Evolutionary conservation across 1,284 basidiomycete genomes (phyloP).

Genomic region (Heimioporus punctisporus): DNA sequence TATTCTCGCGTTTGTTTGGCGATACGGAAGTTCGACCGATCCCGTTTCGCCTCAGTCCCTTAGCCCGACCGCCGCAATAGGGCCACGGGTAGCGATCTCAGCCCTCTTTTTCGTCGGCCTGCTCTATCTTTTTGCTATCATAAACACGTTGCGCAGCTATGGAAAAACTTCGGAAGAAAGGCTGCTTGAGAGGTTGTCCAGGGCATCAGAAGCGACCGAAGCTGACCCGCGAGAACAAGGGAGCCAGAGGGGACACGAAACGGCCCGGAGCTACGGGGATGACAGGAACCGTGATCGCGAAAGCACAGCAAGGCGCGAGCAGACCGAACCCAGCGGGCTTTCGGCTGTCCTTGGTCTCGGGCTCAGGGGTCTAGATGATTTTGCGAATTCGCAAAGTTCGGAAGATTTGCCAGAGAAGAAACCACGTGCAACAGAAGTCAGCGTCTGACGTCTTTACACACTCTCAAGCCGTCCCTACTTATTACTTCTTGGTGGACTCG

Average conservation of each 20-base stretch:
- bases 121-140: constrained; percentile 61
- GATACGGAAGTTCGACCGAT: constrained; percentile 56
- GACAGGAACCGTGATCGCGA: constrained; percentile 12
- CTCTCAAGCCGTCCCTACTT: background rate
- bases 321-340: constrained; percentile 17
- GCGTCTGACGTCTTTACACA: background rate
- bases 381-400: constrained; percentile 3
- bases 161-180: constrained; percentile 30
- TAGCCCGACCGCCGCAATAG: constrained; percentile 39
- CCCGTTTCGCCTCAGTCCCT: constrained; percentile 37
- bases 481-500: too few species aligned
- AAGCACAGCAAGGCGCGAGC: constrained; percentile 7
- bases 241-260: constrained; percentile 2
- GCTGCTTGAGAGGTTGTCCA: background rate
- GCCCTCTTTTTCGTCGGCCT: constrained; percentile 58
- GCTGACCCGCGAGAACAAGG: background rate
- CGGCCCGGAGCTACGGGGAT: background rate
- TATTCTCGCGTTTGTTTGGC: constrained; percentile 77
- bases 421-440: constrained; percentile 1
- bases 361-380: constrained; percentile 29
- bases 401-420: constrained; percentile 14
- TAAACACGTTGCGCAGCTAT: constrained; percentile 64
- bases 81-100: constrained; percentile 59
- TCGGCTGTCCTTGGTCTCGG: constrained; percentile 32
- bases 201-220: background rate